Evolutionary conservation across 2,329 filamentous ascomycete genomes (phyloP).

Genomic region (Botryotinia calthae): DNA sequence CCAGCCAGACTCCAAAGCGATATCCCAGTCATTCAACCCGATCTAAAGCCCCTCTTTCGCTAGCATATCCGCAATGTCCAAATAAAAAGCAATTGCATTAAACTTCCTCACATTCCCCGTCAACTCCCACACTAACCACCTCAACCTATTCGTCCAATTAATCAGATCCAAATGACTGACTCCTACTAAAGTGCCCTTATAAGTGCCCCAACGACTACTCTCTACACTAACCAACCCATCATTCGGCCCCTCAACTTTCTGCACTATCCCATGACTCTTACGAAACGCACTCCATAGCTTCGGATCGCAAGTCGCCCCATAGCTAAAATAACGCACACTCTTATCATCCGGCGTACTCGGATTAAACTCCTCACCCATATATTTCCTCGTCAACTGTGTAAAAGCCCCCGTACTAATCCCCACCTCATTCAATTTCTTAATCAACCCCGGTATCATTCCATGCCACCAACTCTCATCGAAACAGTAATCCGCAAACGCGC

Average conservation of each 20-base stretch:
- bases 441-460: constrained; percentile 53
- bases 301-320: constrained; percentile 54
- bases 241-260: constrained; percentile 55
- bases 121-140: constrained; percentile 52
- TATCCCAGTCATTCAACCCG: background rate
- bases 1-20: background rate
- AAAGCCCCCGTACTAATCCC: constrained; percentile 61
- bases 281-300: constrained; percentile 66
- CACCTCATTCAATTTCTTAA: constrained; percentile 49
- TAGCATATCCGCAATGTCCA: constrained; percentile 67
- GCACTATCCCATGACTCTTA: constrained; percentile 50
- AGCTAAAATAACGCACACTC: constrained; percentile 59
- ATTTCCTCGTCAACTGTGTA: constrained; percentile 55
- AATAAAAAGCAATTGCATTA: constrained; percentile 66
- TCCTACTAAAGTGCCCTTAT: constrained; percentile 60
- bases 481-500: constrained; percentile 53
- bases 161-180: constrained; percentile 65
- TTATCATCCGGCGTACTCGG: constrained; percentile 52
- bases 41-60: constrained; percentile 57
- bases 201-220: constrained; percentile 61
- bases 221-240: constrained; percentile 66
- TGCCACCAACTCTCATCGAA: constrained; percentile 49
- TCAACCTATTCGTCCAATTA: constrained; percentile 63
- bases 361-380: constrained; percentile 61
- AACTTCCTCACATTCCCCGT: constrained; percentile 56